Conservation (phyloP, 2,329 filamentous ascomycete species). For the Botryotinia globosa region DNA sequence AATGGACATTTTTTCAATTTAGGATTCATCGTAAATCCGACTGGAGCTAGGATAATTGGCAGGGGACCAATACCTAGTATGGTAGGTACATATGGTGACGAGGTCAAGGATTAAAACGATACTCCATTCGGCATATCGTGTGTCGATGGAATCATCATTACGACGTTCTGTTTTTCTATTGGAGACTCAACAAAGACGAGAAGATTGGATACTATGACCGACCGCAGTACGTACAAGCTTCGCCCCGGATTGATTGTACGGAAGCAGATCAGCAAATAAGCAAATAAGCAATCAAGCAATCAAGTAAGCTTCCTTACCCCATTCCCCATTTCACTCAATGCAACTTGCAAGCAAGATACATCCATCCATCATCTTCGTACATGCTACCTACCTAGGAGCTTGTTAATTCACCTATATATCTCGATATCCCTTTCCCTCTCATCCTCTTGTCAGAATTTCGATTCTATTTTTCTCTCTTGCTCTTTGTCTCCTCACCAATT, state of each 20-base stretch:
- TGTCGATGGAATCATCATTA: not conserved
- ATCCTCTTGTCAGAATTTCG: not conserved
- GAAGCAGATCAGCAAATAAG: no score
- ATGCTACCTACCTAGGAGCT: no score
- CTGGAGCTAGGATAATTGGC: not conserved
- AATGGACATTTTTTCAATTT: not conserved
- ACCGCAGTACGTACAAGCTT: not conserved
- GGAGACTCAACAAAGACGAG: constrained; percentile 1
- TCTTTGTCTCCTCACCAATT: not conserved
- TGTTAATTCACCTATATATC: constrained; percentile 7
- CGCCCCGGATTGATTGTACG: constrained; percentile 6
- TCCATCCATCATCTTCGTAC: no score
- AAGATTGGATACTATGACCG: constrained; percentile 4
- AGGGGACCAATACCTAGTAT: not conserved
- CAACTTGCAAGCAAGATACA: no score
- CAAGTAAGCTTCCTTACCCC: not conserved
- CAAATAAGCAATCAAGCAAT: no score
- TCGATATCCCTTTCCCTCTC: not conserved
- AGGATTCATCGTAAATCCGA: not conserved
- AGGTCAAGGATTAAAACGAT: not conserved
- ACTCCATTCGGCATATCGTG: not conserved
- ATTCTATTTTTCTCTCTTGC: not conserved
- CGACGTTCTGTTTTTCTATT: not conserved
- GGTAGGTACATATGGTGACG: no score
- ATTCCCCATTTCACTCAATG: not conserved